Conservation (phyloP, 306 rosid species). For the Notholithocarpus densiflorus region DNA sequence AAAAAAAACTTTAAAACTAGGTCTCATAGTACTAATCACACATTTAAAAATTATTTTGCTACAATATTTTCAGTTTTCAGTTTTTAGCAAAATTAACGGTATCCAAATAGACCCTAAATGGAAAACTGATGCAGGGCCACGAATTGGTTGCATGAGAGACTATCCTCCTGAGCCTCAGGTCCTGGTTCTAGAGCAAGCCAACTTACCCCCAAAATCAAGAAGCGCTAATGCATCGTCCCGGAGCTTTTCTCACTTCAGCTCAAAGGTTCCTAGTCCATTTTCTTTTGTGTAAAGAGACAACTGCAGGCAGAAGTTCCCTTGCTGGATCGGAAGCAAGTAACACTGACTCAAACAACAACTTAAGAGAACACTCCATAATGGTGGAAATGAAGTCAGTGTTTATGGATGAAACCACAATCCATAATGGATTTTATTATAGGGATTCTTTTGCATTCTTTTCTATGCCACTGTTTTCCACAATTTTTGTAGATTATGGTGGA, state of each 20-base stretch:
- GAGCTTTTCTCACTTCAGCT: constrained; percentile 39
- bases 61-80: no score
- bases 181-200: constrained; percentile 61
- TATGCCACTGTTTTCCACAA: background rate
- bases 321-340: background rate
- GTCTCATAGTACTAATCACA: no score
- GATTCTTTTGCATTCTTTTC: constrained; percentile 1
- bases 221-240: background rate
- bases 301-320: background rate
- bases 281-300: constrained; percentile 25
- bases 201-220: constrained; percentile 57
- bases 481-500: no score
- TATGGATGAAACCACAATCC: background rate
- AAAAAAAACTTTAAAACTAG: no score
- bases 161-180: constrained; percentile 71
- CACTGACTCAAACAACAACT: background rate
- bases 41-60: no score
- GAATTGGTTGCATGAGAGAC: constrained; percentile 94
- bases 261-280: constrained; percentile 16
- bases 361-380: background rate
- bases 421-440: background rate
- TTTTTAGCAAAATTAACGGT: no score
- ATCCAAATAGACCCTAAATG: no score
- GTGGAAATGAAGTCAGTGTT: no score
- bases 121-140: constrained; percentile 86